These are phyloP conservation scores for Entomortierella beljakovae DNA, from an alignment of 192 early-diverging fungal species.

Conservation along the genomic window DNA sequence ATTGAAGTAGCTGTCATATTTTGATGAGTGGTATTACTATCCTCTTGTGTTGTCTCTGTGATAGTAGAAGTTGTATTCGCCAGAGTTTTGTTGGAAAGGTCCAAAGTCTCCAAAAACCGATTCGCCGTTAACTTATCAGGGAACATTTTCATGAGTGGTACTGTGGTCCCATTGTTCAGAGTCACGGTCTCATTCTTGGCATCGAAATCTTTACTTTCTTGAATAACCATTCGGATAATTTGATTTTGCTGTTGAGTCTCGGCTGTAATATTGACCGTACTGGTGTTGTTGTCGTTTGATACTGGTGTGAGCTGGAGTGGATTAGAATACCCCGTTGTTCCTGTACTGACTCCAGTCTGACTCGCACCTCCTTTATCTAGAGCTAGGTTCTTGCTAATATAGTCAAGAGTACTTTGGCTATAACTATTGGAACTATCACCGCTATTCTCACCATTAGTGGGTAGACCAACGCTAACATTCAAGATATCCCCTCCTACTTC, in stretches of 20 bases:
- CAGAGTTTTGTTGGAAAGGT: neutral
- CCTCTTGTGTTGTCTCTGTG: neutral
- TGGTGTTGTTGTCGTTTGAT: neutral
- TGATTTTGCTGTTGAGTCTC: constrained; percentile 6
- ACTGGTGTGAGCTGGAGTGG: neutral
- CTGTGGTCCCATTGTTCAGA: neutral
- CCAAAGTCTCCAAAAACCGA: neutral
- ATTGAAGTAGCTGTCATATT: neutral
- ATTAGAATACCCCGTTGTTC: neutral
- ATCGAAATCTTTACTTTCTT: constrained; percentile 5
- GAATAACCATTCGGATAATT: neutral
- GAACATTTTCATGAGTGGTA: neutral
- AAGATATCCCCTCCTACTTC: no score
- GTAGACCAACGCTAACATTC: no score
- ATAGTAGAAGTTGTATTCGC: neutral
- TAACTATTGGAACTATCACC: constrained; percentile 5
- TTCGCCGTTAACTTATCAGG: neutral
- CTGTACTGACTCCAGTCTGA: neutral
- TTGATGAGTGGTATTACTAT: neutral
- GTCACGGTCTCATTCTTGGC: neutral
- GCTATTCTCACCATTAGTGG: neutral
- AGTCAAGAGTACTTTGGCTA: neutral
- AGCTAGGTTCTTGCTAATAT: constrained; percentile 6
- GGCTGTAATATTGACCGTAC: no score
- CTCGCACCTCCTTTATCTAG: neutral